phyloP scores from a whole-genome alignment of 1,284 basidiomycete species.

The Apiotrichum domesticum region DNA sequence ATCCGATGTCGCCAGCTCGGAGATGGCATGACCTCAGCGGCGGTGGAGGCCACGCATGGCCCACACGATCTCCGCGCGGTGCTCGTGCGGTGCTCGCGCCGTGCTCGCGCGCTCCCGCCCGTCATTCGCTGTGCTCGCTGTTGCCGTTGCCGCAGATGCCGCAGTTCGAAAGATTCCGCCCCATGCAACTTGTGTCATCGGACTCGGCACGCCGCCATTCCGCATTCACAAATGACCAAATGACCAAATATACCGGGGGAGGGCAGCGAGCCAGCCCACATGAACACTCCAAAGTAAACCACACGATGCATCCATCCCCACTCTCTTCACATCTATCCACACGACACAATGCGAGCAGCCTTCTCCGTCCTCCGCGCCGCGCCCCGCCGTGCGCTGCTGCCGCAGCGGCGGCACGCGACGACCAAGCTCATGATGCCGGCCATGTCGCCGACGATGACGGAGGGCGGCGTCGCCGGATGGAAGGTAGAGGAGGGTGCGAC shows the following conservation, averaged over 20 bases:
- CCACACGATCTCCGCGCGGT: too few relatives aligned
- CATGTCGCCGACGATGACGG: slow-evolving; percentile 99
- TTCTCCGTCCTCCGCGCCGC: slow-evolving; percentile 1
- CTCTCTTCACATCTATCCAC: neutral
- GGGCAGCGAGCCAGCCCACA: too few relatives aligned
- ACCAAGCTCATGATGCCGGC: slow-evolving; percentile 80
- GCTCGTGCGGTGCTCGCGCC: too few relatives aligned
- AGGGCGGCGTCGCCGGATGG: slow-evolving; percentile 89
- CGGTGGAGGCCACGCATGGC: too few relatives aligned
- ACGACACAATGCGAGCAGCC: slow-evolving; percentile 1
- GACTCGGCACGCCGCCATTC: slow-evolving; percentile 1
- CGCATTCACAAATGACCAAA: neutral
- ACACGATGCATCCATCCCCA: neutral
- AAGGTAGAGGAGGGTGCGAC: slow-evolving; percentile 84
- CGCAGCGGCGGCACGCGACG: slow-evolving; percentile 53
- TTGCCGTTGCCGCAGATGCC: too few relatives aligned
- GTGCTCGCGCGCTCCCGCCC: too few relatives aligned
- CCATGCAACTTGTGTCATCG: neutral
- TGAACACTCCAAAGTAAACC: too few relatives aligned
- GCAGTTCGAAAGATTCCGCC: too few relatives aligned
- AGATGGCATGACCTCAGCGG: too few relatives aligned
- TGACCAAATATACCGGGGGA: neutral
- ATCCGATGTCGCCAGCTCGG: too few relatives aligned
- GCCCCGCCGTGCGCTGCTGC: too few relatives aligned
- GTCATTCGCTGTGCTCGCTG: too few relatives aligned